phyloP scores from a whole-genome alignment of 768 basidiomycete genomes.

The Mrakia blollopis region DNA sequence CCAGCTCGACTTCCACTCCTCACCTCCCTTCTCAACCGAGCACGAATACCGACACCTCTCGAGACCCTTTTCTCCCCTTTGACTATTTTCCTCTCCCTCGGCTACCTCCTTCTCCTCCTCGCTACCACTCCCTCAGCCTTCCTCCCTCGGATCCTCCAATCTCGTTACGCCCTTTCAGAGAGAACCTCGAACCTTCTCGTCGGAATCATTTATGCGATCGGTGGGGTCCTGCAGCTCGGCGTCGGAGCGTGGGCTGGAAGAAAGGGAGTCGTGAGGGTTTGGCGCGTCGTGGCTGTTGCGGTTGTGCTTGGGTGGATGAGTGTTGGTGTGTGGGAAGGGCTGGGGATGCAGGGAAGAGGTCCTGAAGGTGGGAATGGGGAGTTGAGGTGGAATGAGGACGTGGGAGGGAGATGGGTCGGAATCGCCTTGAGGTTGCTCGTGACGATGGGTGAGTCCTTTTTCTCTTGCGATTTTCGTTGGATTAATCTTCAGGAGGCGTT shows the following conservation, averaged over 20 bases:
- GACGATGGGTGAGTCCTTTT: conserved; percentile 26
- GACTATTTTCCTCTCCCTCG: conserved; percentile 6
- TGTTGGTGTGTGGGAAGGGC: conserved; percentile 11
- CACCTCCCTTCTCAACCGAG: no score
- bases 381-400: not conserved
- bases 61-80: conserved; percentile 15
- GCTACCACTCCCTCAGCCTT: conserved; percentile 30
- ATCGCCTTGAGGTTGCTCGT: conserved; percentile 15
- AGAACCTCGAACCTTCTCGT: conserved; percentile 18
- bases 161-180: conserved; percentile 24
- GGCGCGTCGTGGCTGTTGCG: not conserved
- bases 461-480: not conserved
- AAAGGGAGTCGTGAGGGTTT: not conserved
- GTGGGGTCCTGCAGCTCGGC: conserved; percentile 23
- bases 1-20: not conserved
- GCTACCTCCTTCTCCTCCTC: conserved; percentile 29
- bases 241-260: conserved; percentile 19
- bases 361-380: not conserved
- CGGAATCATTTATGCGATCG: conserved; percentile 15
- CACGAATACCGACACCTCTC: not conserved
- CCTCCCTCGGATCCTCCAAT: conserved; percentile 27
- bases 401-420: not conserved
- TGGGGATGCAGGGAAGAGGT: conserved; percentile 7
- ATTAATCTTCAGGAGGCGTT: not conserved
- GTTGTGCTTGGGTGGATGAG: conserved; percentile 6